Evolutionary conservation across 331 rosid species (phyloP), one percentile per base, ranked within the genome.

Genomic region (Ulmus americana): DNA sequence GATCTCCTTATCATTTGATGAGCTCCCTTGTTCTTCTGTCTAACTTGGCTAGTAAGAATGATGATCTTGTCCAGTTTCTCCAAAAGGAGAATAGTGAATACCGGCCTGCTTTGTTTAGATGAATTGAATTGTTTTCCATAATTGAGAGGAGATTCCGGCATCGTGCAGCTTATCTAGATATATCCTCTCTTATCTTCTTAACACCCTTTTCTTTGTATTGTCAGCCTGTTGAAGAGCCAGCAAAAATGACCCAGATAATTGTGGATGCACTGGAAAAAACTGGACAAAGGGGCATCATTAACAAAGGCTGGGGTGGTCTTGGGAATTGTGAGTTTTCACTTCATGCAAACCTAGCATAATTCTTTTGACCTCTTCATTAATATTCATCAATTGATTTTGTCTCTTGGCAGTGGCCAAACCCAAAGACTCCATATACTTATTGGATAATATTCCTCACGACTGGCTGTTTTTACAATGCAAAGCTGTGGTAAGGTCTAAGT

Each of bases 291-390:
- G 99, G 99, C 58, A 90, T 94, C 77, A 90, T 94, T 72, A 94
- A 85, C 81, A 90, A 87, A 85, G 99, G 97, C 74, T 94, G 99
- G 99, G 97, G 99, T 70, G 99, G 99, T 70, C 97, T 94, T 62
- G 97, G 96, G 47, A 64, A 81, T 62, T 84, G 99, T 94, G 81
- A 82, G 95, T 79, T 64, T 35, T 49, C 48, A 28, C 59, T 70
- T 42, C 57, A 57, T 39, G 43, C 66, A 39, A 48, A 11, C 45
- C 16, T 44, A 20, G 40, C 61, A 28, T 63, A 57, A 59, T 53
- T 75, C 53, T 11, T 44, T 63, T 46, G 62, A 61, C 22, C 39
- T 51, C 38, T 61, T 12, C 47, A 54, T 49, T 68, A 43, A 40
- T 72, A 47, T 41, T 48, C 14, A 51, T 76, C 65, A 58, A 74